Evolutionary conservation across 73 alveolate genomes (phyloP).

Genomic region (Stentor roeselii): DNA sequence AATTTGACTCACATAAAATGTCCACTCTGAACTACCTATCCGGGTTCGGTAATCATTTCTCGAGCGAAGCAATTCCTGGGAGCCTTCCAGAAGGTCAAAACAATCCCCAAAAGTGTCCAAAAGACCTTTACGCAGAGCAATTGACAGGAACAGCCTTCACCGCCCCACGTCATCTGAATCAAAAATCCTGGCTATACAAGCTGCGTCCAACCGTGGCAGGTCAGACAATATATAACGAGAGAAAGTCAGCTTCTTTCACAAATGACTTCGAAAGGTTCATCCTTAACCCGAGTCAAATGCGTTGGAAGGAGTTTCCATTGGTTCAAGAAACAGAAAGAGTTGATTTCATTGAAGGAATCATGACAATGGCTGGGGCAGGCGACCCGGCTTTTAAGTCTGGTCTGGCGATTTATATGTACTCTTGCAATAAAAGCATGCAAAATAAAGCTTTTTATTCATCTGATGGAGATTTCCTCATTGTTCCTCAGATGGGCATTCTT

Average conservation of each 20-base stretch:
- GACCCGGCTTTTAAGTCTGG: conserved; percentile 80
- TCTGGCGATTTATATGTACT: conserved; percentile 61
- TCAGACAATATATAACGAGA: conserved; percentile 55
- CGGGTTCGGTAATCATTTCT: conserved; percentile 58
- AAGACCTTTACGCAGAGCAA: conserved; percentile 78
- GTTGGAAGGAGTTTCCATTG: conserved; percentile 59
- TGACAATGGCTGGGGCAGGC: conserved; percentile 78
- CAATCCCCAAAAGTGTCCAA: conserved; percentile 77
- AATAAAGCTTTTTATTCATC: conserved; percentile 64
- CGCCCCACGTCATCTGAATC: conserved; percentile 60
- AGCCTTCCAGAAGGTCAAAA: conserved; percentile 76
- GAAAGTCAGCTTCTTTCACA: conserved; percentile 21
- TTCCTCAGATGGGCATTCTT: conserved; percentile 74
- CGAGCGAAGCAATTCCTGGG: conserved; percentile 75
- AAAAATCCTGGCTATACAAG: conserved; percentile 73
- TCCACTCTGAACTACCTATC: background rate
- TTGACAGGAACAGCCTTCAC: conserved; percentile 90
- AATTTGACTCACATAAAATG: background rate
- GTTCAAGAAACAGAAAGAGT: conserved; percentile 46
- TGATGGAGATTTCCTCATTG: conserved; percentile 82
- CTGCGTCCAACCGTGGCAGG: conserved; percentile 68
- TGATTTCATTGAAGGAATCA: conserved; percentile 70
- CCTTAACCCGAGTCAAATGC: conserved; percentile 59
- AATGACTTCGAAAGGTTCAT: conserved; percentile 28
- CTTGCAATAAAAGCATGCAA: conserved; percentile 75